These are phyloP conservation scores for Taiwanofungus camphoratus DNA, from an alignment of 1,284 basidiomycete species.

Conservation along the genomic window DNA sequence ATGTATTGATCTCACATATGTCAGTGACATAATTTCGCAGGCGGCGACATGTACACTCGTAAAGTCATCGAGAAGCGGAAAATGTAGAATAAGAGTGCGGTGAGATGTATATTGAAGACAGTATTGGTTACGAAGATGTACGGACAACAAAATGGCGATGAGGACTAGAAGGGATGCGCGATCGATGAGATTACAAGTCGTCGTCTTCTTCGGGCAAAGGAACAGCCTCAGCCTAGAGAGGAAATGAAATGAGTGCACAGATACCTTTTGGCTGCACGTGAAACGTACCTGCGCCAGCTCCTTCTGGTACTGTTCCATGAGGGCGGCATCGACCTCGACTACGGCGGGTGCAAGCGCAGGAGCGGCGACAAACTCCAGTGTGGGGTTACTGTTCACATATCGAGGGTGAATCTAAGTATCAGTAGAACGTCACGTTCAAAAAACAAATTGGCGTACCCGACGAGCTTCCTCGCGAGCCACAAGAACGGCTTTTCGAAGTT, in stretches of 20 bases:
- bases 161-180: conserved; percentile 13
- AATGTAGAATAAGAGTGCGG: too few species aligned
- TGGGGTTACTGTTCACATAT: conserved; percentile 57
- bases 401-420: background rate
- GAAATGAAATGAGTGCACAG: background rate
- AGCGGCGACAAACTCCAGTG: conserved; percentile 94
- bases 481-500: conserved; percentile 99
- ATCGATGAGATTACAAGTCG: conserved; percentile 33
- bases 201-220: conserved; percentile 81
- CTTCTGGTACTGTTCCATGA: conserved; percentile 82
- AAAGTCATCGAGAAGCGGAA: too few species aligned
- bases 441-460: conserved; percentile 62
- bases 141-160: conserved; percentile 15
- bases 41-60: too few species aligned
- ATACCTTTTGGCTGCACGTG: background rate
- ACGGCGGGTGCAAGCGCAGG: conserved; percentile 95
- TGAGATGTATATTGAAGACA: conserved; percentile 24
- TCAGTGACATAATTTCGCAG: background rate
- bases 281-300: conserved; percentile 67
- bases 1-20: too few species aligned
- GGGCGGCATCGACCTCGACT: conserved; percentile 74
- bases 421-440: conserved; percentile 1
- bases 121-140: conserved; percentile 21
- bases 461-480: conserved; percentile 97
- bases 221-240: conserved; percentile 58